Conservation (phyloP, 352 stramenopile genomes). For the Thalassiosira sp. region DNA sequence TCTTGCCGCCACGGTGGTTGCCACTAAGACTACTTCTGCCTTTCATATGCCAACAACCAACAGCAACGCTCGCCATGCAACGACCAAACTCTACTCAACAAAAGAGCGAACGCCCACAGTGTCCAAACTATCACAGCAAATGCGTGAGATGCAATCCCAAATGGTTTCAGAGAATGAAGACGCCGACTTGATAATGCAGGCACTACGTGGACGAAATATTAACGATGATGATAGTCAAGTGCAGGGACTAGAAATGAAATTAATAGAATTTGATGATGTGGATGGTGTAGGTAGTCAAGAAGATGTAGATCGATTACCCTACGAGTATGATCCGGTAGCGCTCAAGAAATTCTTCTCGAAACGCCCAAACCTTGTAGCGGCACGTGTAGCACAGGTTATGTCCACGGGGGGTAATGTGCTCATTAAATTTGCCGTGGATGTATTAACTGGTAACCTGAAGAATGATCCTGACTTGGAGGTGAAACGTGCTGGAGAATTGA, state of each 20-base stretch:
- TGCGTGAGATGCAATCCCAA: slow-evolving; percentile 69
- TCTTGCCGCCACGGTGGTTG: slow-evolving; percentile 1
- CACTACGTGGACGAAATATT: slow-evolving; percentile 71
- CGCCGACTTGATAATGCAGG: slow-evolving; percentile 73
- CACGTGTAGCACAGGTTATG: slow-evolving; percentile 70
- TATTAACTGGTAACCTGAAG: slow-evolving; percentile 55
- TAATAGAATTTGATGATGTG: slow-evolving; percentile 62
- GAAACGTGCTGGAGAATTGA: slow-evolving; percentile 78
- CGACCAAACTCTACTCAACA: slow-evolving; percentile 11
- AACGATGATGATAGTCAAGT: slow-evolving; percentile 81
- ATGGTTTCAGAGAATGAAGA: slow-evolving; percentile 72
- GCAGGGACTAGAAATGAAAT: slow-evolving; percentile 71
- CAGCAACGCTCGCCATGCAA: neutral
- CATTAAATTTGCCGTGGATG: slow-evolving; percentile 59
- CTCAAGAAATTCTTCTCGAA: slow-evolving; percentile 80
- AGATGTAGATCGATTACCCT: slow-evolving; percentile 54
- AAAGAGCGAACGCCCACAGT: slow-evolving; percentile 28
- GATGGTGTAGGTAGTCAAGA: slow-evolving; percentile 21
- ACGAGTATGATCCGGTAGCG: slow-evolving; percentile 76
- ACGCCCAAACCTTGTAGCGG: slow-evolving; percentile 62
- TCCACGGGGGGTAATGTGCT: slow-evolving; percentile 61
- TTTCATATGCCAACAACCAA: slow-evolving; percentile 1
- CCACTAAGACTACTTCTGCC: neutral
- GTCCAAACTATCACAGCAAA: slow-evolving; percentile 60
- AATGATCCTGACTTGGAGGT: slow-evolving; percentile 80